Evolutionary conservation across 371 early-diverging fungal species (phyloP).

Genomic region (Caulochytrium protostelioides): DNA sequence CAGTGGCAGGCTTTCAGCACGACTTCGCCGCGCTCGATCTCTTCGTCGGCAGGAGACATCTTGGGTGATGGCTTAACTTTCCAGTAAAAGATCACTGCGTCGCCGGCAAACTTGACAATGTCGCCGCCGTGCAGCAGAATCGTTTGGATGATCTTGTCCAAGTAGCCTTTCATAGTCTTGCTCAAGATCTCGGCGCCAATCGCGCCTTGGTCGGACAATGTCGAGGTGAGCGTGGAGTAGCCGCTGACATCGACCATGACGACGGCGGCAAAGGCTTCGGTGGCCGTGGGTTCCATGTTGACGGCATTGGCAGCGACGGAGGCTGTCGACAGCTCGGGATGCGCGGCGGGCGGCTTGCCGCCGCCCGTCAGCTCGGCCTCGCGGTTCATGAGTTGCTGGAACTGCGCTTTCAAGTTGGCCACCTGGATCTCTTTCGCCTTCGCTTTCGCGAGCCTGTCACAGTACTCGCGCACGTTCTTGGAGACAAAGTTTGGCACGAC

Average conservation of each 20-base stretch:
- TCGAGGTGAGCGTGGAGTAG: constrained; percentile 17
- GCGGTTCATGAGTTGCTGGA: neutral
- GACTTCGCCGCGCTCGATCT: constrained; percentile 14
- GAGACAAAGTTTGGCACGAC: constrained; percentile 21
- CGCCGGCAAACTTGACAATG: constrained; percentile 33
- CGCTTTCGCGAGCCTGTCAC: constrained; percentile 4
- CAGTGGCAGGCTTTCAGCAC: constrained; percentile 25
- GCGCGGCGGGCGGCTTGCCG: neutral
- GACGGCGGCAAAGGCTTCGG: constrained; percentile 19
- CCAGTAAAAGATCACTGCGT: constrained; percentile 33
- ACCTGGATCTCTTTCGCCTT: neutral
- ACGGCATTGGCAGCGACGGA: neutral
- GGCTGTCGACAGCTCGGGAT: neutral
- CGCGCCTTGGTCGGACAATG: constrained; percentile 21
- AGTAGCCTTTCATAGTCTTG: constrained; percentile 27
- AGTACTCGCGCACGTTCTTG: constrained; percentile 14
- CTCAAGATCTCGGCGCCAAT: constrained; percentile 20
- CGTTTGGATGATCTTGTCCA: constrained; percentile 29
- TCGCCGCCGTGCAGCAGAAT: constrained; percentile 24
- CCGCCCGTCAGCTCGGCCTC: neutral
- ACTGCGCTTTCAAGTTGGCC: neutral
- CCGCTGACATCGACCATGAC: constrained; percentile 32
- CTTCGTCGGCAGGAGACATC: constrained; percentile 5
- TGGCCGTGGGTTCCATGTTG: constrained; percentile 9
- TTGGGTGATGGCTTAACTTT: constrained; percentile 4